phyloP scores from a whole-genome alignment of 2,329 filamentous ascomycete genomes.

The Ophiostoma sp. region DNA sequence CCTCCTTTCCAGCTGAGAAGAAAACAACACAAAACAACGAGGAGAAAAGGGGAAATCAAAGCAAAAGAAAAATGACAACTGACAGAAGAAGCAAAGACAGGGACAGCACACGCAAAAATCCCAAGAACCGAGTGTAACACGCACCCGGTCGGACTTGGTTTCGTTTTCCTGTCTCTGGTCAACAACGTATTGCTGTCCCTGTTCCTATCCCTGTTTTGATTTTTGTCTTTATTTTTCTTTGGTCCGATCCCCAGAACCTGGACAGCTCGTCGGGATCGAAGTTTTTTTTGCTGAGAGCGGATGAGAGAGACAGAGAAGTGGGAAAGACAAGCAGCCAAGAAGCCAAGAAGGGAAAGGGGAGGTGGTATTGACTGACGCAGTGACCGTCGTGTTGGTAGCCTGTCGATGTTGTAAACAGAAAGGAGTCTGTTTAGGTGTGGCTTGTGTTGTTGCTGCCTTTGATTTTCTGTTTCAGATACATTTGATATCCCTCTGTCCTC shows the following conservation, averaged over 20 bases:
- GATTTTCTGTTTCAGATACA: neutral
- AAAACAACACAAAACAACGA: neutral
- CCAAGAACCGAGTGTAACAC: neutral
- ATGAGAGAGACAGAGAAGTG: neutral
- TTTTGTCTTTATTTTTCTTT: neutral
- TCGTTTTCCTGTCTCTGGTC: neutral
- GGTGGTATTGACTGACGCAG: neutral
- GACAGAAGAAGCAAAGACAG: conserved; percentile 1
- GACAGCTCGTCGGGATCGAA: neutral
- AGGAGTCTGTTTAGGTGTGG: neutral
- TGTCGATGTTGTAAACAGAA: neutral
- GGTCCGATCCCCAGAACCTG: neutral
- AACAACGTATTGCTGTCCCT: neutral
- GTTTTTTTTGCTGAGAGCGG: neutral
- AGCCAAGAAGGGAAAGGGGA: neutral
- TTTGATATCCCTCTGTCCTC: neutral
- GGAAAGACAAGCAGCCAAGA: neutral
- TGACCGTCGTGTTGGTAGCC: neutral
- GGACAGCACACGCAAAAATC: too few species aligned
- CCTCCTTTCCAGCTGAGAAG: neutral
- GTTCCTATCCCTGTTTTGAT: neutral
- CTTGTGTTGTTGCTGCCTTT: neutral
- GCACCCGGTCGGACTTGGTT: neutral
- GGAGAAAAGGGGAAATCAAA: neutral
- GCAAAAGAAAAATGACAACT: neutral